A percentile compares a stretch with the other conserved stretches of the same genome.
phyloP scores from a whole-genome alignment of 106 monocot species.

The Chionographis japonica region DNA sequence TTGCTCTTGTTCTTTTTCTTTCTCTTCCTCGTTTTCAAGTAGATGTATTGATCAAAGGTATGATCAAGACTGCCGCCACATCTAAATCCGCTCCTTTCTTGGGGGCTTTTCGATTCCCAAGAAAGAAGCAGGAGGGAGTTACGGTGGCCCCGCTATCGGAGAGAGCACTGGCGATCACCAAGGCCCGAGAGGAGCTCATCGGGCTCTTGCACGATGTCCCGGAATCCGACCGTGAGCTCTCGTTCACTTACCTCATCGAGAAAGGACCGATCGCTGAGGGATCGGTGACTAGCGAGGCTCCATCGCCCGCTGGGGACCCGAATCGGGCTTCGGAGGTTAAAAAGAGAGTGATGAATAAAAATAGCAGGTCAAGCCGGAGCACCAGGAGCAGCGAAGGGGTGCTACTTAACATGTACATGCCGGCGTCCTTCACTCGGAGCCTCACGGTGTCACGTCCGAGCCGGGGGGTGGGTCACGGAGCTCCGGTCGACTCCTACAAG shows the following conservation, averaged over 20 bases:
- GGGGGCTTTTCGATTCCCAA: conserved; percentile 13
- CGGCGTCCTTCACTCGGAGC: conserved; percentile 31
- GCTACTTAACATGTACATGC: conserved; percentile 39
- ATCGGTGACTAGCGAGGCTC: neutral
- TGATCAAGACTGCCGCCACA: conserved; percentile 4
- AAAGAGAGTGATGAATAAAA: conserved; percentile 19
- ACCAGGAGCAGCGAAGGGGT: conserved; percentile 40
- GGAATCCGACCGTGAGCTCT: conserved; percentile 55
- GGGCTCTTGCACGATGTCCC: conserved; percentile 43
- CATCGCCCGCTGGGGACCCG: neutral
- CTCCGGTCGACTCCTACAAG: conserved; percentile 5
- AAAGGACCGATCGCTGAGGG: neutral
- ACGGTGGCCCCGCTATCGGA: neutral
- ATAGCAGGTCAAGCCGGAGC: conserved; percentile 13
- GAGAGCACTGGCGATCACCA: conserved; percentile 36
- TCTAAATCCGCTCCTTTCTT: neutral
- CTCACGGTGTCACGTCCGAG: conserved; percentile 18
- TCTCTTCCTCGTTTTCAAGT: too few relatives aligned
- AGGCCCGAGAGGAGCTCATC: conserved; percentile 44
- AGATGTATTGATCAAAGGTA: neutral
- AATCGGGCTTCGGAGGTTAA: neutral
- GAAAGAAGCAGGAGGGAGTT: conserved; percentile 14
- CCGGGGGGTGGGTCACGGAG: neutral
- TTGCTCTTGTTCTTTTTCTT: too few relatives aligned
- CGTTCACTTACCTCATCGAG: conserved; percentile 45